Conservation (phyloP, 176 grass and related monocot species). For the Sorghum bicolor region DNA sequence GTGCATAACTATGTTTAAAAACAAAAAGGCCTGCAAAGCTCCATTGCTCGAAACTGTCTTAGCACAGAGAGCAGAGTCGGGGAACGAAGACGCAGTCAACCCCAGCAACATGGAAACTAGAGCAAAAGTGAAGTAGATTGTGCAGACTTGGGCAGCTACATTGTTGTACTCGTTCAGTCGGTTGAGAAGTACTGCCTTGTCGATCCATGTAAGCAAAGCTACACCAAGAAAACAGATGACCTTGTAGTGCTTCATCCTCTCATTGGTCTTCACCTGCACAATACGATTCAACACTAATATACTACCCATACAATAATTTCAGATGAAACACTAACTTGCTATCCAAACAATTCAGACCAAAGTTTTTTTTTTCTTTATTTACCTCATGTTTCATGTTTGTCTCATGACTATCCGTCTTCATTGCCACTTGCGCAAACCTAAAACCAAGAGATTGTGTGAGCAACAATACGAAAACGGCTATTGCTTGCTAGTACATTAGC, state of each 20-base stretch:
- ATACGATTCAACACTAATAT: background rate
- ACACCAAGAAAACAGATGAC: background rate
- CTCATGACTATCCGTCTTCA: background rate
- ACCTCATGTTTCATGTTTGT: background rate
- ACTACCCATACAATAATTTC: background rate
- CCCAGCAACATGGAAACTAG: background rate
- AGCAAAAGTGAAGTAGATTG: accelerated
- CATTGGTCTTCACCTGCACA: background rate
- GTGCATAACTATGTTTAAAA: background rate
- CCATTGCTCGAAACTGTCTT: background rate
- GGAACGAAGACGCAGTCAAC: background rate
- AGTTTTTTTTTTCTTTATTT: background rate
- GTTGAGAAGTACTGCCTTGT: background rate
- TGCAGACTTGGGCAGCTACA: background rate
- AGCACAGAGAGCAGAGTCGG: background rate
- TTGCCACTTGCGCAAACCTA: background rate
- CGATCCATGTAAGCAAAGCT: background rate
- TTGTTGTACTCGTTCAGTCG: background rate
- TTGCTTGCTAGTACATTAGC: background rate
- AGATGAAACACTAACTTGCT: too few relatives aligned
- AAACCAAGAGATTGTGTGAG: background rate
- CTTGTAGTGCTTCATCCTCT: background rate
- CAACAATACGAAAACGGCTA: background rate
- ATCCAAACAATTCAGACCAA: background rate
- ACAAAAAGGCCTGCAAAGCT: background rate